Base-by-base conservation (phyloP, 495 filamentous ascomycete genomes). In the Pyrenopolyporus hunteri region DNA sequence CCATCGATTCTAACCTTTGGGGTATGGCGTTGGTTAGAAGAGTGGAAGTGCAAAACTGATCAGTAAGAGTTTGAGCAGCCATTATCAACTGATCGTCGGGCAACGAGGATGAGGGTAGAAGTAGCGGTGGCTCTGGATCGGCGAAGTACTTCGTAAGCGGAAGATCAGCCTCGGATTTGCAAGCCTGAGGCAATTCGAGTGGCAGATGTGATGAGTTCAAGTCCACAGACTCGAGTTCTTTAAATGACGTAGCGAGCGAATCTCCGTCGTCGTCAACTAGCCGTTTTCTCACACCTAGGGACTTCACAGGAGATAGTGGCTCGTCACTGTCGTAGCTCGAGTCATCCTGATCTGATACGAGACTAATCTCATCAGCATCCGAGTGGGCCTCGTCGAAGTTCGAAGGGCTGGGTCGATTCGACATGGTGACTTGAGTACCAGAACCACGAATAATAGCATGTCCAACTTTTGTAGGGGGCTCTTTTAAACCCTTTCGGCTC, bases 31-130 rank as follows among this genome's bases (percentile, higher is more conserved):
- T 57, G 5, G 68, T 35, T 7, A 57, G 66, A 16, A 82, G 56
- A 1, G 70, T 77, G 1, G 80, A 75, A 14, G 72, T 78, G 4
- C 80, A 77, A 23, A 82, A 77, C 57, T 88, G 85, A 53, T 85
- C 83, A 1, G 83, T 83, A n/a, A 88, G 70, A 22, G 86, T 80
- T 63, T 88, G 85, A 4, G 83, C 85, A 23, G 83, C 73, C 13
- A 78, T 79, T 43, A 88, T 82, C 36, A 78, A 75, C 35, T 85
- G 82, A 1, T 77, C 69, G 50, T 83, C 79, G 16, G 76, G 64
- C 35, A 75, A 67, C 9, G 74, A 71, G 37, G 76, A 69, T 16
- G 75, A 70, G 20, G 79, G 63, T 19, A 69, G 64, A 2, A 80
- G 63, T 19, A 69, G 64, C 3, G 70, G 62, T 3, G 81, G 77